Conservation (phyloP, 177 flowering plant genomes). For the Telopea speciosissima region DNA sequence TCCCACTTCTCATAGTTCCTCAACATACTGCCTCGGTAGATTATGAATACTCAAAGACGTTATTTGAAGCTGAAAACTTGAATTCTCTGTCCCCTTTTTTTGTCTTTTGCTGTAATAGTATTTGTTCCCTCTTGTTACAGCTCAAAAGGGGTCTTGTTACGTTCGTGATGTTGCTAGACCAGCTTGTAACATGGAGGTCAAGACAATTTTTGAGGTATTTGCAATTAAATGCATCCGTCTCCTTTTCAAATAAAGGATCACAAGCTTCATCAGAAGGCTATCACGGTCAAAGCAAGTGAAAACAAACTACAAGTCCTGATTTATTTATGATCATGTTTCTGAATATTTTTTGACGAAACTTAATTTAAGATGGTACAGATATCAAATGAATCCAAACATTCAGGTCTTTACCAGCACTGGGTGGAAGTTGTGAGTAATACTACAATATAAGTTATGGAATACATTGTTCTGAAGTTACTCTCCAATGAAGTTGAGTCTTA, state of each 20-base stretch:
- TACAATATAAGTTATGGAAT: too few relatives aligned
- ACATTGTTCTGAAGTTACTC: neutral
- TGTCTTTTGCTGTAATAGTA: neutral
- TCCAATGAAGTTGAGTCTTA: neutral
- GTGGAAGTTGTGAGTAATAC: neutral
- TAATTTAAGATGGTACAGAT: neutral
- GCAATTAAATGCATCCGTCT: neutral
- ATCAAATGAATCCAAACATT: neutral
- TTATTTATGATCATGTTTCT: neutral
- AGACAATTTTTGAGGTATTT: constrained; percentile 2
- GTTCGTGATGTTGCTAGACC: constrained; percentile 28
- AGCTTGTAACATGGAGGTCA: neutral
- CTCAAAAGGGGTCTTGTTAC: constrained; percentile 80
- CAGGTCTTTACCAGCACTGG: neutral
- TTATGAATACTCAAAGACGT: neutral
- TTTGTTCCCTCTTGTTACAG: constrained; percentile 29
- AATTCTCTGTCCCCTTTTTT: neutral
- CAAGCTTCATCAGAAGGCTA: neutral
- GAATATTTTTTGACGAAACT: neutral
- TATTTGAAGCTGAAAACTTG: neutral
- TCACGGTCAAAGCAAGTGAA: neutral
- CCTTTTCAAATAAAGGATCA: neutral
- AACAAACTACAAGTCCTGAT: neutral
- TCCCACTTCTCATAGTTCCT: neutral
- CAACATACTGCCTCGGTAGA: neutral